Conservation (phyloP, 208 protist species). For the Leishmania braziliensis region DNA sequence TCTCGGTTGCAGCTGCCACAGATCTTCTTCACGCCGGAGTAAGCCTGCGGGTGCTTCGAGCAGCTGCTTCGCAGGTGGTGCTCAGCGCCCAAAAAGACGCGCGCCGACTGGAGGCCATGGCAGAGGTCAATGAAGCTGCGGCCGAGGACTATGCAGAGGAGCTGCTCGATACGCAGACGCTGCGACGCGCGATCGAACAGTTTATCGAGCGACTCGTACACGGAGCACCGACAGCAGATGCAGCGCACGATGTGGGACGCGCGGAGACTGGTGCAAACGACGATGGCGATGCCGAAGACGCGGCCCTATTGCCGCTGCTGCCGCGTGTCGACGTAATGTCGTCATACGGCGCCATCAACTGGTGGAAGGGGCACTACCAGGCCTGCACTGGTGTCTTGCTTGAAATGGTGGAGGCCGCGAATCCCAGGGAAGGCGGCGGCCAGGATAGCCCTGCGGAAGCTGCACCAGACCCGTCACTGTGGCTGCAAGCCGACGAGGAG, state of each 20-base stretch:
- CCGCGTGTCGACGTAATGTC: slow-evolving; percentile 53
- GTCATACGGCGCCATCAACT: slow-evolving; percentile 33
- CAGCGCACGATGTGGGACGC: not conserved
- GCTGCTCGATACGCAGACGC: slow-evolving; percentile 36
- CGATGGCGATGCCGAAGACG: not conserved
- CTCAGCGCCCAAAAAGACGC: slow-evolving; percentile 33
- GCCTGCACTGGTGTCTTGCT: slow-evolving; percentile 65
- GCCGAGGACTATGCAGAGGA: slow-evolving; percentile 33
- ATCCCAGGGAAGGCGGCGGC: not conserved
- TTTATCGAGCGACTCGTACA: slow-evolving; percentile 30
- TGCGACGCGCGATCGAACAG: slow-evolving; percentile 23
- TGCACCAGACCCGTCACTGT: not conserved
- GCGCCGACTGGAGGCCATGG: slow-evolving; percentile 27
- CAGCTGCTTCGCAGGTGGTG: slow-evolving; percentile 58
- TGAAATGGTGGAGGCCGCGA: slow-evolving; percentile 27
- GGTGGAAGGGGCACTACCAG: slow-evolving; percentile 66
- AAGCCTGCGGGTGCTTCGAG: slow-evolving; percentile 69
- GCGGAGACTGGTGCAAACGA: not conserved
- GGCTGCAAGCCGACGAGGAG: not conserved
- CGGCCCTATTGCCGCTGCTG: slow-evolving; percentile 10
- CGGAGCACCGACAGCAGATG: slow-evolving; percentile 13
- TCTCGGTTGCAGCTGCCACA: slow-evolving; percentile 52
- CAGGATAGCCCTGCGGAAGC: slow-evolving; percentile 1
- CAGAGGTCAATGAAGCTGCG: slow-evolving; percentile 17
- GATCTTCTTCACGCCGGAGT: slow-evolving; percentile 69